Evolutionary conservation across 257 asterid genomes (phyloP), one percentile per base, ranked within the genome.

Genomic region (Oldenlandia corymbosa): DNA sequence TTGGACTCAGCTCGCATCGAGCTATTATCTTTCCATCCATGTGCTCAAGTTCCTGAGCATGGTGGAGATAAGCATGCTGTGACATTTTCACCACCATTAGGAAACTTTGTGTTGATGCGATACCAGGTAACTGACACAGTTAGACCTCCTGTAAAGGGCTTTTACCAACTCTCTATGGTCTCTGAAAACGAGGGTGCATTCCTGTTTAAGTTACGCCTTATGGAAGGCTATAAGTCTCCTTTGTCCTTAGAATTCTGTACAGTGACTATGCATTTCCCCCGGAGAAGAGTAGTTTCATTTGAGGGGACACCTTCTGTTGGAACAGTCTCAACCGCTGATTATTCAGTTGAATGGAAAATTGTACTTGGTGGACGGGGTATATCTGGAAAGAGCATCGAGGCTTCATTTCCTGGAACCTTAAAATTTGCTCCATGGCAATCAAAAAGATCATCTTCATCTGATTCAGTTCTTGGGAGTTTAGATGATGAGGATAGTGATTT

Each of bases 131-230:
- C 73, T 64, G 84, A 90, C 69, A 75, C 85, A 59, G 62, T 84
- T 73, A 94, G 91, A 41, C 97, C 95, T 71, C 98, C 97, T 24
- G 70, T 91, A 64, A 86, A 88, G 80, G 98, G 98, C 60, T 91
- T 91, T 75, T 91, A 91, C 83, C 98, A 91, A 84, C 94, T 91
- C 43, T 91, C 98, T 31, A 88, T 91, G 98, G 97, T 91, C 58
- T 91, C 98, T 10, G 98, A 88, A 76, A 89, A 91, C 75, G 98
- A 91, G 78, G 98, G 98, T 69, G 98, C 98, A 14, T 91, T 91
- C 80, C 78, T 91, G 75, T 91, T 88, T 74, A 88, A 73, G 83
- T 79, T 91, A 79, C 79, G 89, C 76, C 84, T 91, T 72, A 75
- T 89, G 95, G 98, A 91, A 78, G 95, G 95, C 68, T 91, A 88